A percentile compares a stretch with the other conserved stretches of the same genome.
Evolutionary conservation across 108 stramenopile genomes (phyloP).

Genomic region (Pseudonitzschia delicatissima): DNA sequence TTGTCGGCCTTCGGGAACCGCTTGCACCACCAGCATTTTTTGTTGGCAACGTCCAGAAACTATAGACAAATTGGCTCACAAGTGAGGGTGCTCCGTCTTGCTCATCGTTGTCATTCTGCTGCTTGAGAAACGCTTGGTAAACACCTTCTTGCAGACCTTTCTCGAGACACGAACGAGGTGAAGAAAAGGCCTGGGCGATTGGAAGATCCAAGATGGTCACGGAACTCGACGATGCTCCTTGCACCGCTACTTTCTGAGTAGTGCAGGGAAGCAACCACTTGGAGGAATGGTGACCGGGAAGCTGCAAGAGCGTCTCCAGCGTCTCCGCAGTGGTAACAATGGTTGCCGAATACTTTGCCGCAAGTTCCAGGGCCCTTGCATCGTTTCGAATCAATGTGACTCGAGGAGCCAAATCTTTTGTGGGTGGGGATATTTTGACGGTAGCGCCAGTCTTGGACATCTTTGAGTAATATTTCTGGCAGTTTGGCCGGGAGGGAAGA

Average conservation of each 20-base stretch:
- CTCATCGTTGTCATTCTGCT: neutral
- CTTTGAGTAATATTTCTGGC: conserved; percentile 1
- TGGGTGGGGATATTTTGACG: neutral
- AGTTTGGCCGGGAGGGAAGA: neutral
- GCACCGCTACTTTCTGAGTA: neutral
- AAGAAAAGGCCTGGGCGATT: conserved; percentile 14
- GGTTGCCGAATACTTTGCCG: conserved; percentile 14
- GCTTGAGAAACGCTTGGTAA: conserved; percentile 7
- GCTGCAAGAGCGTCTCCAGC: conserved; percentile 22
- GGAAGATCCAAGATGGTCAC: conserved; percentile 24
- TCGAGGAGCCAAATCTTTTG: neutral
- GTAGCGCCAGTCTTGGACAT: neutral
- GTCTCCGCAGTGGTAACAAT: conserved; percentile 28
- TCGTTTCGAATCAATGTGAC: conserved; percentile 19
- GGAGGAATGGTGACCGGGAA: conserved; percentile 23
- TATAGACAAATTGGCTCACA: conserved; percentile 15
- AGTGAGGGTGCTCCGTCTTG: neutral
- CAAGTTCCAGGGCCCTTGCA: conserved; percentile 21
- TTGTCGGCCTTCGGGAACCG: neutral
- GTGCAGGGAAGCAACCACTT: conserved; percentile 20
- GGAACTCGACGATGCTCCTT: neutral
- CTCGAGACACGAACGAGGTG: conserved; percentile 28
- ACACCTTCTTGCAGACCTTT: conserved; percentile 30
- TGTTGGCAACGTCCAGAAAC: conserved; percentile 25
- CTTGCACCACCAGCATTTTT: neutral